A percentile compares a stretch with the other conserved stretches of the same genome.
Conservation (phyloP, 805 yeast species). For the Blastobotrys peoriensis region DNA sequence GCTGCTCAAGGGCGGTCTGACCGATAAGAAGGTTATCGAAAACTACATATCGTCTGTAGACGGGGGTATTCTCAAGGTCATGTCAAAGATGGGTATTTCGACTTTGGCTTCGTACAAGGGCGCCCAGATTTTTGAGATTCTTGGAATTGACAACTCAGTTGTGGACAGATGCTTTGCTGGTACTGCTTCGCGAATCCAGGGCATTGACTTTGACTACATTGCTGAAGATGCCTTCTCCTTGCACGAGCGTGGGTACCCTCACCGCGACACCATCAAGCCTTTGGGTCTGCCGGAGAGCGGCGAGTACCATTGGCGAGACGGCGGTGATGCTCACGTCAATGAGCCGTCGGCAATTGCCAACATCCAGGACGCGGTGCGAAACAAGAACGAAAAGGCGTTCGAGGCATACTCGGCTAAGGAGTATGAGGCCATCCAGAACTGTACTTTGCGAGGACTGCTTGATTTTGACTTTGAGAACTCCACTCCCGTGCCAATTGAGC, state of each 20-base stretch:
- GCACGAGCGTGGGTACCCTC: slow-evolving; percentile 89
- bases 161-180: slow-evolving; percentile 95
- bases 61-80: slow-evolving; percentile 89
- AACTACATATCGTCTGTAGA: slow-evolving; percentile 84
- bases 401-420: slow-evolving; percentile 86
- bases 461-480: slow-evolving; percentile 78
- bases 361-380: slow-evolving; percentile 96
- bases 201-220: slow-evolving; percentile 90
- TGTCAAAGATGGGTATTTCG: slow-evolving; percentile 99
- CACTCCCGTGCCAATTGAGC: slow-evolving; percentile 83
- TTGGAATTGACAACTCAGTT: slow-evolving; percentile 92
- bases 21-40: slow-evolving; percentile 55
- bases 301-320: slow-evolving; percentile 98
- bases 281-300: slow-evolving; percentile 86
- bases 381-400: slow-evolving; percentile 90
- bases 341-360: slow-evolving; percentile 94
- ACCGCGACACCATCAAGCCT: slow-evolving; percentile 63
- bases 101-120: slow-evolving; percentile 98
- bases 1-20: slow-evolving; percentile 42
- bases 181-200: slow-evolving; percentile 94
- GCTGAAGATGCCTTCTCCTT: slow-evolving; percentile 95
- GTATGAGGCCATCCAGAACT: slow-evolving; percentile 82
- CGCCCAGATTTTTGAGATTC: slow-evolving; percentile 96
- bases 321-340: slow-evolving; percentile 93
- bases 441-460: slow-evolving; percentile 89